Conservation (phyloP, 1,284 basidiomycete genomes). For the Rhodotorula sp. region DNA sequence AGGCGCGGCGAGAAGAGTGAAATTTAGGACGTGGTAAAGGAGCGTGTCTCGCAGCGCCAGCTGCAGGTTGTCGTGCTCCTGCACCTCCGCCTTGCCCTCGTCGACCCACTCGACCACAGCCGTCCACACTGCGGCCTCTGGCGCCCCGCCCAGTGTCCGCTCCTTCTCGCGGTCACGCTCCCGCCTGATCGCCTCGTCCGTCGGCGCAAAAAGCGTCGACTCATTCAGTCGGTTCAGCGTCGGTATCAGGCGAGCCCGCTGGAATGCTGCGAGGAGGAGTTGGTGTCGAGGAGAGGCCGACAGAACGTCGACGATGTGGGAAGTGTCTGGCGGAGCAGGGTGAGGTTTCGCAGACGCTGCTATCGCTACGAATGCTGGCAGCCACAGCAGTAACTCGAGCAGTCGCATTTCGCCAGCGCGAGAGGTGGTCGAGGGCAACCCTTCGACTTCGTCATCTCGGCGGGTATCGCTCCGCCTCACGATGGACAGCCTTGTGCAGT, state of each 20-base stretch:
- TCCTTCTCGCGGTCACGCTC: slow-evolving; percentile 10
- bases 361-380: background rate
- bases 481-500: background rate
- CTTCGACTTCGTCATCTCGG: background rate
- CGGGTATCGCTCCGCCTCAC: background rate
- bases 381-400: background rate
- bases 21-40: slow-evolving; percentile 92
- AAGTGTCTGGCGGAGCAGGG: background rate
- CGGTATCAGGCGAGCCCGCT: slow-evolving; percentile 83
- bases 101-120: background rate
- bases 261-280: slow-evolving; percentile 74
- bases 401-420: background rate
- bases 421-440: no score
- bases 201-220: slow-evolving; percentile 89
- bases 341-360: background rate
- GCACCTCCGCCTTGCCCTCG: background rate
- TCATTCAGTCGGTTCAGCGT: slow-evolving; percentile 81
- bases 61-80: slow-evolving; percentile 72
- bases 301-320: slow-evolving; percentile 70
- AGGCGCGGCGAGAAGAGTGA: slow-evolving; percentile 58
- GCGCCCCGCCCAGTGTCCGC: background rate
- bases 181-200: slow-evolving; percentile 75
- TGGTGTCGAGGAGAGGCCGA: slow-evolving; percentile 51
- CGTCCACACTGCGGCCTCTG: slow-evolving; percentile 14
- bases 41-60: slow-evolving; percentile 82